Conservation (phyloP, 202 grass and related monocot genomes). For the Hordeum pubiflorum region DNA sequence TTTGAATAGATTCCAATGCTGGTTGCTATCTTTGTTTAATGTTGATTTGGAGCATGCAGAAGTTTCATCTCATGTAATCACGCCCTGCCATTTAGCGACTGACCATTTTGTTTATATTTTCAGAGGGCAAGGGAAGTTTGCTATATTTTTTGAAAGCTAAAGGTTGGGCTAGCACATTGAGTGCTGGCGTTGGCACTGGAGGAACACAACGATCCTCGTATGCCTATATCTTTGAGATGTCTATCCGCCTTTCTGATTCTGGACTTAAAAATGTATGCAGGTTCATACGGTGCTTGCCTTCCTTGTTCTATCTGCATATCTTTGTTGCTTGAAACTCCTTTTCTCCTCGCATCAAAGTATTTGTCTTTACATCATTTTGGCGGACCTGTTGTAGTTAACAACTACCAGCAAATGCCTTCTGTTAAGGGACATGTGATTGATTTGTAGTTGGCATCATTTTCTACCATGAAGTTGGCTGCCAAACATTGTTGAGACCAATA, state of each 20-base stretch:
- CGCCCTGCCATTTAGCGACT: neutral
- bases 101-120: conserved; percentile 31
- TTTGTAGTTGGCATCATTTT: neutral
- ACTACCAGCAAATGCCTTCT: conserved; percentile 11
- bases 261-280: conserved; percentile 81
- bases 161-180: conserved; percentile 69
- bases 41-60: neutral
- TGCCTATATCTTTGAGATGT: conserved; percentile 86
- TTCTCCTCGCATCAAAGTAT: neutral
- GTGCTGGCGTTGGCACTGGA: conserved; percentile 69
- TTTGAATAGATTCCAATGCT: conserved; percentile 2
- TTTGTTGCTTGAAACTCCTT: neutral
- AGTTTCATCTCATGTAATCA: neutral
- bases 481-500: conserved; percentile 9
- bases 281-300: conserved; percentile 9
- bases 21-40: conserved; percentile 3
- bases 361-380: neutral
- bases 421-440: neutral
- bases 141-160: conserved; percentile 87
- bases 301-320: neutral
- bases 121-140: conserved; percentile 97
- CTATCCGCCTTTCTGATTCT: conserved; percentile 70
- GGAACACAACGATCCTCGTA: conserved; percentile 65
- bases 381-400: neutral
- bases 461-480: neutral